These are phyloP conservation scores for Carex scoparia DNA, from an alignment of 176 grass and related monocot species.

Conservation along the genomic window DNA sequence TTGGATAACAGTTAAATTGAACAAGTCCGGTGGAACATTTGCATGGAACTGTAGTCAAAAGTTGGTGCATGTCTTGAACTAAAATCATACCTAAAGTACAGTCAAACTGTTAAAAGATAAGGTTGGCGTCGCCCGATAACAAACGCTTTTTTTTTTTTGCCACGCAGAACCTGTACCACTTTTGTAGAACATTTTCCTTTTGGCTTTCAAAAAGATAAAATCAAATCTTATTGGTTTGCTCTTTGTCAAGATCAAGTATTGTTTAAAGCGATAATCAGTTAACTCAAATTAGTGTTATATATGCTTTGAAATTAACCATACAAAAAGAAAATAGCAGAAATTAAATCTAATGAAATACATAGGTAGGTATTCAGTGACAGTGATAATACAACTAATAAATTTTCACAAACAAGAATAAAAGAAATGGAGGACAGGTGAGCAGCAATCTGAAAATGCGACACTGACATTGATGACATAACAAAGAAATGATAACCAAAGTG, in stretches of 20 bases:
- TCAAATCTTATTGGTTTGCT: background rate
- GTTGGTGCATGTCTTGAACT: background rate
- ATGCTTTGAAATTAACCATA: too few relatives aligned
- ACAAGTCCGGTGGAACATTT: background rate
- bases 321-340: too few relatives aligned
- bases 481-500: slow-evolving; percentile 24
- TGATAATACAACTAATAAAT: slow-evolving; percentile 2
- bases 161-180: background rate
- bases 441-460: slow-evolving; percentile 1
- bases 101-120: slow-evolving; percentile 19
- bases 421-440: background rate
- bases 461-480: slow-evolving; percentile 9
- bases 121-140: background rate
- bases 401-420: slow-evolving; percentile 20
- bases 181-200: background rate
- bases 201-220: background rate
- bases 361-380: background rate
- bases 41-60: slow-evolving; percentile 7
- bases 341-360: background rate
- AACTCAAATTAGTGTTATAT: too few relatives aligned
- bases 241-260: background rate
- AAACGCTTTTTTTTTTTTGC: background rate
- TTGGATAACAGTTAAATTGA: background rate
- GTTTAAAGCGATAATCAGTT: background rate
- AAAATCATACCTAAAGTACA: background rate